These are phyloP conservation scores for Cryptococcus hybrid DNA, from an alignment of 1,284 basidiomycete species.

Conservation along the genomic window DNA sequence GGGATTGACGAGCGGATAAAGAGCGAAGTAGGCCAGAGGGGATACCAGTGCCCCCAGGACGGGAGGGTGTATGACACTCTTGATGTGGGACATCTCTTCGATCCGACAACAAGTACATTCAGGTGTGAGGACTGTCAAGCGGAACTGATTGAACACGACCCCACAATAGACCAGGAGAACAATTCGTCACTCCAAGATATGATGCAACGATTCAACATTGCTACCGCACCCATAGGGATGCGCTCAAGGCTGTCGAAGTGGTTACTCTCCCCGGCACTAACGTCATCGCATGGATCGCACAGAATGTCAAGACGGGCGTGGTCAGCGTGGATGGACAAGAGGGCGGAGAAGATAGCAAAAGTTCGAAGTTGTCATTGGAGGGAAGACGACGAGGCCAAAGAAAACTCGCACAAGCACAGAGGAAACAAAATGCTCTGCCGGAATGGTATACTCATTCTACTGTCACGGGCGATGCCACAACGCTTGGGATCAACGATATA, in stretches of 20 bases:
- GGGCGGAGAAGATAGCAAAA: conserved; percentile 56
- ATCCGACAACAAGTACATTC: conserved; percentile 30
- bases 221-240: conserved; percentile 83
- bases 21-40: conserved; percentile 90
- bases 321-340: conserved; percentile 69
- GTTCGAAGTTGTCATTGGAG: conserved; percentile 73
- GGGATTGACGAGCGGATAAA: conserved; percentile 80
- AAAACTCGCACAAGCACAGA: conserved; percentile 46
- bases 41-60: conserved; percentile 92
- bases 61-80: conserved; percentile 79
- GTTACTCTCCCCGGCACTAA: conserved; percentile 39
- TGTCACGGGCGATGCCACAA: conserved; percentile 85
- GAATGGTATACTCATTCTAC: conserved; percentile 94
- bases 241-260: conserved; percentile 83
- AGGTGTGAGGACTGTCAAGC: conserved; percentile 60
- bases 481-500: conserved; percentile 59
- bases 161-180: conserved; percentile 60
- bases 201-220: conserved; percentile 92
- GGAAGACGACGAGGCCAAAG: conserved; percentile 74
- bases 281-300: conserved; percentile 44
- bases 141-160: conserved; percentile 87
- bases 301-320: conserved; percentile 47
- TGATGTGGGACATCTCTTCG: conserved; percentile 78
- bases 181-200: conserved; percentile 81
- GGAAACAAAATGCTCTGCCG: conserved; percentile 84